These are phyloP conservation scores for Elaeis guineensis DNA, from an alignment of 176 grass and related monocot genomes.

Conservation along the genomic window DNA sequence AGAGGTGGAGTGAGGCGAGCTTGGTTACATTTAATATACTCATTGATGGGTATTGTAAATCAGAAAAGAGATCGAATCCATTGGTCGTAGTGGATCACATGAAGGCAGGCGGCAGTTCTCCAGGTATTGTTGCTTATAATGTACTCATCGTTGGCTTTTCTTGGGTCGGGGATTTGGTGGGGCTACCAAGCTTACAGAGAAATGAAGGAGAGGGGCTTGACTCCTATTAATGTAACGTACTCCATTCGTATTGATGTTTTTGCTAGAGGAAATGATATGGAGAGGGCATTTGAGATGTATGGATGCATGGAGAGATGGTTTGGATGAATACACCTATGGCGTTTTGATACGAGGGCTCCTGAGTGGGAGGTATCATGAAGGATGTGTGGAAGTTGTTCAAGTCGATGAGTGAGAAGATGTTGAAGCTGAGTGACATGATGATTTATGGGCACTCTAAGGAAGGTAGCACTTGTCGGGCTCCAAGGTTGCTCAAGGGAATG, in stretches of 20 bases:
- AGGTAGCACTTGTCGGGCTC: constrained; percentile 47
- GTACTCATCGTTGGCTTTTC: constrained; percentile 40
- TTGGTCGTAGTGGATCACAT: constrained; percentile 43
- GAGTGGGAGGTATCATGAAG: constrained; percentile 52
- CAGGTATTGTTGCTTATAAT: constrained; percentile 48
- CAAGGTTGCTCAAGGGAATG: constrained; percentile 39
- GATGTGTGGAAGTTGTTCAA: constrained; percentile 53
- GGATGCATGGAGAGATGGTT: constrained; percentile 16
- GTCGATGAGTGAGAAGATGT: constrained; percentile 40
- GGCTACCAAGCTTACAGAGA: constrained; percentile 37
- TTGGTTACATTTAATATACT: constrained; percentile 61
- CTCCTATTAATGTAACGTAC: constrained; percentile 48
- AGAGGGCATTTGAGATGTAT: constrained; percentile 45
- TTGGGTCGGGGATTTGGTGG: constrained; percentile 32
- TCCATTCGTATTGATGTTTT: constrained; percentile 56
- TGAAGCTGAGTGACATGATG: constrained; percentile 45
- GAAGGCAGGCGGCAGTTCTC: constrained; percentile 26
- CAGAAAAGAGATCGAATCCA: constrained; percentile 41
- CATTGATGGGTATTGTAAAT: constrained; percentile 47
- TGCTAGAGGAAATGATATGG: constrained; percentile 41
- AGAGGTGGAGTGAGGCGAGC: constrained; percentile 30
- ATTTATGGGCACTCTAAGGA: constrained; percentile 55
- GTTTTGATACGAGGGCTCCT: constrained; percentile 39
- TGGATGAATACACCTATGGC: constrained; percentile 38
- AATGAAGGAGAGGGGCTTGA: constrained; percentile 32